These are phyloP conservation scores for Aspergillus tamarii DNA, from an alignment of 2,329 filamentous ascomycete genomes.

Conservation along the genomic window DNA sequence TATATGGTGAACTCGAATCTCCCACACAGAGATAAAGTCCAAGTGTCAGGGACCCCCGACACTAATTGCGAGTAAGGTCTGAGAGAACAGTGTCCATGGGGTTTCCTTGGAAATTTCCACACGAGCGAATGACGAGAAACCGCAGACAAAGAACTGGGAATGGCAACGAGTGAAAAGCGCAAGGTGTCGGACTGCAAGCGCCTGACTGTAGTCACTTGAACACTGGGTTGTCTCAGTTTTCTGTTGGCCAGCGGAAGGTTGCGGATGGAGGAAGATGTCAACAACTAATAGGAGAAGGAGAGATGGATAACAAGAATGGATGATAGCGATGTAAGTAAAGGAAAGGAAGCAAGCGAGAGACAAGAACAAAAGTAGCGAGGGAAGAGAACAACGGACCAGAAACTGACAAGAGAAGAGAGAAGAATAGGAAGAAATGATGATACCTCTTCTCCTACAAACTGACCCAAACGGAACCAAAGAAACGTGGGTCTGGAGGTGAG, in stretches of 20 bases:
- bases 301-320: conserved; percentile 11
- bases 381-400: conserved; percentile 6
- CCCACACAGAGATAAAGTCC: conserved; percentile 23
- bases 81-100: conserved; percentile 21
- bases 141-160: neutral
- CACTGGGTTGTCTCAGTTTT: conserved; percentile 18
- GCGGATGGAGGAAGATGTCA: conserved; percentile 9
- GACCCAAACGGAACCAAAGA: conserved; percentile 8
- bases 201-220: conserved; percentile 20
- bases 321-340: neutral
- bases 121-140: conserved; percentile 10
- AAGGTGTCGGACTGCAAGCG: conserved; percentile 19
- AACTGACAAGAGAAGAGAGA: conserved; percentile 11
- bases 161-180: conserved; percentile 7
- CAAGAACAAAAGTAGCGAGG: conserved; percentile 7
- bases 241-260: conserved; percentile 3
- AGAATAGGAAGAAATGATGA: conserved; percentile 19
- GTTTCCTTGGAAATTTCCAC: conserved; percentile 6
- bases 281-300: neutral
- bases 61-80: conserved; percentile 14
- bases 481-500: conserved; percentile 17
- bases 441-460: conserved; percentile 21
- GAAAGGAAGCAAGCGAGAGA: conserved; percentile 12
- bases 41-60: conserved; percentile 23
- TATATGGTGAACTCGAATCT: conserved; percentile 19